Conservation (phyloP, 345 rosid genomes). For the Pistacia atlantica region DNA sequence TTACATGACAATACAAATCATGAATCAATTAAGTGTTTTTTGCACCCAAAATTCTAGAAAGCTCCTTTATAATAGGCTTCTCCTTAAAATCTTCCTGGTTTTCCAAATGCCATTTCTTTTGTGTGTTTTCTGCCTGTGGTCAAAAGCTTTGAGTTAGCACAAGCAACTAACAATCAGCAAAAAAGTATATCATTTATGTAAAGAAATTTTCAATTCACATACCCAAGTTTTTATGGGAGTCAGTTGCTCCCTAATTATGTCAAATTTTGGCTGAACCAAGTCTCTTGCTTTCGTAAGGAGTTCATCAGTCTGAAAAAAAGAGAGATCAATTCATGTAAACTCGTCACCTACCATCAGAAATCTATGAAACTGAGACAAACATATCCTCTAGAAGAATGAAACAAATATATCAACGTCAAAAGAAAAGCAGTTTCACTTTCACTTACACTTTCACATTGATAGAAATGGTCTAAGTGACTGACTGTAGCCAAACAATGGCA, state of each 20-base stretch:
- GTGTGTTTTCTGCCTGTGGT: slow-evolving; percentile 58
- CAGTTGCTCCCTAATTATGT: slow-evolving; percentile 54
- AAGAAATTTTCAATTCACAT: slow-evolving; percentile 19
- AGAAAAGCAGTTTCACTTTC: not conserved
- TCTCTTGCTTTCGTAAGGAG: slow-evolving; percentile 59
- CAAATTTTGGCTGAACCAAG: slow-evolving; percentile 62
- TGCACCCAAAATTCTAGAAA: slow-evolving; percentile 61
- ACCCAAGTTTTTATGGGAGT: slow-evolving; percentile 78
- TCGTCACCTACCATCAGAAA: not conserved
- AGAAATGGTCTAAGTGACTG: not conserved
- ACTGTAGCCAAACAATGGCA: not conserved
- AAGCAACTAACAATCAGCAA: not conserved
- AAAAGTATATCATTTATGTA: not conserved
- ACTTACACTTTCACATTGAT: not conserved
- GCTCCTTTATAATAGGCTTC: slow-evolving; percentile 72
- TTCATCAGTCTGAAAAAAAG: slow-evolving; percentile 55
- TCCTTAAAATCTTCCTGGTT: slow-evolving; percentile 51
- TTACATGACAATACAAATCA: not conserved
- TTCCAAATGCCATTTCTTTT: slow-evolving; percentile 73
- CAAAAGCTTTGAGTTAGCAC: slow-evolving; percentile 2
- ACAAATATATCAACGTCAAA: not conserved
- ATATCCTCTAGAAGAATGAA: not conserved
- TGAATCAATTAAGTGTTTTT: slow-evolving; percentile 35
- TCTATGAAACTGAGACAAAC: not conserved
- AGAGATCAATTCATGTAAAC: not conserved